Base-by-base conservation (phyloP, 331 rosid species). In the Quercus phellos region DNA sequence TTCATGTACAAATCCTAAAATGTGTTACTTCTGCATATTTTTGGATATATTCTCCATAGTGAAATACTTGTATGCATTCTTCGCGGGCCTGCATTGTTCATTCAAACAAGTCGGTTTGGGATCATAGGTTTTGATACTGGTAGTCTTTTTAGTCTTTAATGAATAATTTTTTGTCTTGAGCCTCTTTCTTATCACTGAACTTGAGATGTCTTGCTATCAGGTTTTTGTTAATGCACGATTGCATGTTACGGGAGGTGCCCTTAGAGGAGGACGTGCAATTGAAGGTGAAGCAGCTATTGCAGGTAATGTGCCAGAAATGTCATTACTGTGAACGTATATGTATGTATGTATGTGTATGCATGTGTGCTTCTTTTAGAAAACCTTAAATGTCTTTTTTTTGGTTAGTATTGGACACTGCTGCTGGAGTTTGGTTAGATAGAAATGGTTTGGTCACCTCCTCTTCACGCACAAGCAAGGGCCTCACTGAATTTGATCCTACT, bases 351-450 rank as follows among this genome's bases (percentile, higher is more conserved):
- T 68, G 14, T 12, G 14, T 12, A 54, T 80, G 73, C 72, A n/a
- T 51, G 53, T 19, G 61, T 73, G 3, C 12, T 58, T 8, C 6
- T 22, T 58, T 61, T 14, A 34, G 71, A n/a, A 66, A 66, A 35
- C 38, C 51, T 54, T 55, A 51, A 64, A 4, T 26, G 16, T 84
- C 72, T 38, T 17, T 51, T 74, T 19, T 77, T 81, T 85, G 77
- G 76, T 74, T 74, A 95, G 99, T 95, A 67, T 86, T 95, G 94
- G 99, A 95, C 87, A 95, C 99, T 80, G 99, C 99, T 12, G 99
- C 99, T 78, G 99, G 99, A 83, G 98, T 90, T 80, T 95, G 99
- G 99, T 85, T 95, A 73, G 99, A 95, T 81, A 88, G 98, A 84
- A 91, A 81, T 73, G 99, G 99, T 69, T 86, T 95, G 54, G 98